These are phyloP conservation scores for Ophiostoma piceae DNA, from an alignment of 2,329 filamentous ascomycete genomes.

Conservation along the genomic window DNA sequence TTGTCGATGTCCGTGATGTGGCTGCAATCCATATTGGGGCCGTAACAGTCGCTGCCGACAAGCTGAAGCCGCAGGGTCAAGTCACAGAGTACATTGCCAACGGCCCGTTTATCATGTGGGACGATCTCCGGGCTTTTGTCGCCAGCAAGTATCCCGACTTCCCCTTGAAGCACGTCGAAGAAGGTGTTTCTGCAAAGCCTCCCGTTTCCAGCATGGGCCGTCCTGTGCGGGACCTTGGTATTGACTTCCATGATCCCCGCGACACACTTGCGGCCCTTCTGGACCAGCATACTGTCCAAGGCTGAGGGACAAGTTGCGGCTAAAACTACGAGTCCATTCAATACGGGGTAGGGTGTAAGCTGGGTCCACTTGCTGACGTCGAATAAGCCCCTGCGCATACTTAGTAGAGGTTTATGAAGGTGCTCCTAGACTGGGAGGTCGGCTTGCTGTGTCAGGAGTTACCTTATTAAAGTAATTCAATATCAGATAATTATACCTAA, in stretches of 20 bases:
- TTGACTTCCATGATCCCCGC: background rate
- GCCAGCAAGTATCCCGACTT: background rate
- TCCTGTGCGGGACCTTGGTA: background rate
- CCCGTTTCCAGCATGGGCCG: background rate
- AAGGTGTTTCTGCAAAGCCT: background rate
- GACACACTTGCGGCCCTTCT: background rate
- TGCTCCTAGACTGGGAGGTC: too few species aligned
- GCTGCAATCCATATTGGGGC: background rate
- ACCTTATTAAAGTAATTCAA: too few species aligned
- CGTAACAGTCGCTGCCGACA: background rate
- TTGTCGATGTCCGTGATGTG: background rate
- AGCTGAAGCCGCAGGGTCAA: background rate
- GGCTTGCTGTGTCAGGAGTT: too few species aligned
- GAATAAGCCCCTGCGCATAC: too few species aligned
- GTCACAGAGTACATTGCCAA: background rate
- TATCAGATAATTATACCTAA: too few species aligned
- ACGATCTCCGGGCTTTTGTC: background rate
- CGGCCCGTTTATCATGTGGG: background rate
- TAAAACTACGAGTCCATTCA: too few species aligned
- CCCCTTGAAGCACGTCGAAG: background rate
- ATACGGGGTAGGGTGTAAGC: background rate
- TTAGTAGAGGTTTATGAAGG: too few species aligned
- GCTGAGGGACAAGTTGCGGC: background rate
- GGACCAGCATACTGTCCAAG: background rate
- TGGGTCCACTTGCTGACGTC: background rate